phyloP scores from a whole-genome alignment of 805 yeast genomes.

The Novakomyces olei region DNA sequence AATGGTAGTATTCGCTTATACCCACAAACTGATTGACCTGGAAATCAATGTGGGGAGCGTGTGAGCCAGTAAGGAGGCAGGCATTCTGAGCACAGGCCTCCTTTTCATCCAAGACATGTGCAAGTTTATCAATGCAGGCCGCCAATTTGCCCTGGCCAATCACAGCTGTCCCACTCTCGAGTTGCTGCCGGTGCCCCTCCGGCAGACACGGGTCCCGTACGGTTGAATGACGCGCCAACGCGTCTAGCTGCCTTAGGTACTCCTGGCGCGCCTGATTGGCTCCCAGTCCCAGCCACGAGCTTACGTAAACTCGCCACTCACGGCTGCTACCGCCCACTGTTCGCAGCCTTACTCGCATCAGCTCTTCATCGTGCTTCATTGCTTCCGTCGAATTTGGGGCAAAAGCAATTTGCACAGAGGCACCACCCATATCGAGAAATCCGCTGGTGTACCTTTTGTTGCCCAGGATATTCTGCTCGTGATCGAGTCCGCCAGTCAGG shows the following conservation, averaged over 20 bases:
- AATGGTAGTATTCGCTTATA: constrained; percentile 91
- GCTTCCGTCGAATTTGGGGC: constrained; percentile 50
- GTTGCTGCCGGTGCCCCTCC: neutral
- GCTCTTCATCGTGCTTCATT: constrained; percentile 45
- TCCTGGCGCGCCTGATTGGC: constrained; percentile 80
- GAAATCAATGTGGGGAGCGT: constrained; percentile 74
- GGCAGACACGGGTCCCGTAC: constrained; percentile 7
- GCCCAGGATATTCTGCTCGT: constrained; percentile 11
- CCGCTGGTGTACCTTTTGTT: constrained; percentile 72
- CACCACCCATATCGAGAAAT: constrained; percentile 99
- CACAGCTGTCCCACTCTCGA: constrained; percentile 16
- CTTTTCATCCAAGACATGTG: constrained; percentile 57
- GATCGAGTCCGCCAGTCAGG: constrained; percentile 40
- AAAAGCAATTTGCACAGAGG: constrained; percentile 88
- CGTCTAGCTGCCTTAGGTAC: constrained; percentile 22
- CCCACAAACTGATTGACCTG: constrained; percentile 69
- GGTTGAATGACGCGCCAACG: neutral
- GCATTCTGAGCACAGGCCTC: constrained; percentile 72
- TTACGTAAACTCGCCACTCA: constrained; percentile 71
- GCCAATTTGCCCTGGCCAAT: constrained; percentile 63
- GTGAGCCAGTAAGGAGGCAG: constrained; percentile 85
- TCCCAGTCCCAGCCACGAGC: constrained; percentile 95
- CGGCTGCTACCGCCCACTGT: constrained; percentile 49
- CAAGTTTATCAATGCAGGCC: constrained; percentile 44
- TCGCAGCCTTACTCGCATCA: constrained; percentile 41